Evolutionary conservation across 805 yeast genomes (phyloP), one percentile per base, ranked within the genome.

Genomic region (Saturnispora quitensis): DNA sequence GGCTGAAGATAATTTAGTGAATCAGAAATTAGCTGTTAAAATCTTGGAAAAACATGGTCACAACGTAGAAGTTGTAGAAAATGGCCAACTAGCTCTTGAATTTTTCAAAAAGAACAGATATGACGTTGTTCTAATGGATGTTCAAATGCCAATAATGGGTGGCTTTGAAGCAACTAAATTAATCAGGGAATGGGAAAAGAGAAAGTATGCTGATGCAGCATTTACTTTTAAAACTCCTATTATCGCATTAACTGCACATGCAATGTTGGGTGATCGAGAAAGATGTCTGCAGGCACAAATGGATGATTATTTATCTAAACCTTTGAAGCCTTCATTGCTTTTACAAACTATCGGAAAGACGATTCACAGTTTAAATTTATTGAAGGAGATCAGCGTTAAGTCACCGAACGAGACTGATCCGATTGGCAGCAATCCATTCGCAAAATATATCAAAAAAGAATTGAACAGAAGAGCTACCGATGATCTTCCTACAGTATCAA

Each of bases 61-160:
- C 68, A 74, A 76, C 53, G 90, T 88, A 12, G 82, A 81, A 53
- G 96, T 88, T 45, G 96, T 87, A 6, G 91, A 86, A 64, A 88
- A 88, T 66, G 96, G 96, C 15, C 73, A 78, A 53, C 88, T 87
- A 59, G 95, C 96, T 1, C 76, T 80, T 57, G 87, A 86, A 54
- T 90, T 89, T 1, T 81, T 86, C 44, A 73, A 81, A 63, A 73
- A 76, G 57, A 78, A 76, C 55, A 73, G 76, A 46, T 88, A 82
- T 64, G 96, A 88, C 63, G 90, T 86, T 45, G 85, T 88, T 18
- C 75, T 88, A 58, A 88, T 88, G 96, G 96, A 88, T 70, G 95
- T 88, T 44, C 96, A 88, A 66, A 88, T 88, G 96, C 96, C 96
- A 8, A 87, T 86, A 15, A 89, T 88, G 93, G 95, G 96, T 28